Evolutionary conservation across 352 stramenopile species (phyloP).

Genomic region (Phytophthora sp.): DNA sequence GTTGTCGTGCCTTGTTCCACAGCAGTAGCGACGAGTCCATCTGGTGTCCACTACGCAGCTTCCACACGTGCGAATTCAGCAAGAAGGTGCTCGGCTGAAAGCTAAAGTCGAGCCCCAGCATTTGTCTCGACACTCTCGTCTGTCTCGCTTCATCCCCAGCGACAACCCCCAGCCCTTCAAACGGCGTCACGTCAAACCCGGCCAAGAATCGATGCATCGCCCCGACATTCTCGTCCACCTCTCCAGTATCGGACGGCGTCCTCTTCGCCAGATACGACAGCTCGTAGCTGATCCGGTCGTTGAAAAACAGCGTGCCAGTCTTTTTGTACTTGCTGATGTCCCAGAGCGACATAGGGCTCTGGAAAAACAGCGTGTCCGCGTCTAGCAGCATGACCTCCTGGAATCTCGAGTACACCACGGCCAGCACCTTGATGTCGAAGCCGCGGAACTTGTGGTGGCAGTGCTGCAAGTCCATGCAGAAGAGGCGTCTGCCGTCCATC

Average conservation of each 20-base stretch:
- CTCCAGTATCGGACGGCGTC: not conserved
- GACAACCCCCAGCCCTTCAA: conserved; percentile 7
- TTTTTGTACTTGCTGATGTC: conserved; percentile 31
- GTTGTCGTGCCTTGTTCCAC: conserved; percentile 50
- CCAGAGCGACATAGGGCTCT: conserved; percentile 46
- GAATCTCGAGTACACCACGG: conserved; percentile 50
- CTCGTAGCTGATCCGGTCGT: conserved; percentile 59
- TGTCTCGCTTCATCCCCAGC: not conserved
- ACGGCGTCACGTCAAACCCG: conserved; percentile 42
- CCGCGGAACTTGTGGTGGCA: conserved; percentile 53
- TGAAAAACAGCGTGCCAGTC: conserved; percentile 62
- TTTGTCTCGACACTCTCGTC: not conserved
- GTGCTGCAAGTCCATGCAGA: conserved; percentile 45
- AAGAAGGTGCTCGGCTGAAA: conserved; percentile 43
- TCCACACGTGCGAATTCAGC: conserved; percentile 42
- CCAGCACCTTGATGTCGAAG: conserved; percentile 63
- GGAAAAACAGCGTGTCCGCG: conserved; percentile 58
- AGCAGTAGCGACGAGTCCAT: conserved; percentile 59
- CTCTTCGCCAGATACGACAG: conserved; percentile 33
- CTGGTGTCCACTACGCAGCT: conserved; percentile 45
- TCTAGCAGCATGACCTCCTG: conserved; percentile 59
- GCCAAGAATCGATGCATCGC: conserved; percentile 46
- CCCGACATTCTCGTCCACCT: conserved; percentile 7
- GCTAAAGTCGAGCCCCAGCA: conserved; percentile 23
- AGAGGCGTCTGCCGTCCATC: conserved; percentile 25